Conservation (phyloP, 495 filamentous ascomycete genomes). For the Hyaloscypha variabilis region DNA sequence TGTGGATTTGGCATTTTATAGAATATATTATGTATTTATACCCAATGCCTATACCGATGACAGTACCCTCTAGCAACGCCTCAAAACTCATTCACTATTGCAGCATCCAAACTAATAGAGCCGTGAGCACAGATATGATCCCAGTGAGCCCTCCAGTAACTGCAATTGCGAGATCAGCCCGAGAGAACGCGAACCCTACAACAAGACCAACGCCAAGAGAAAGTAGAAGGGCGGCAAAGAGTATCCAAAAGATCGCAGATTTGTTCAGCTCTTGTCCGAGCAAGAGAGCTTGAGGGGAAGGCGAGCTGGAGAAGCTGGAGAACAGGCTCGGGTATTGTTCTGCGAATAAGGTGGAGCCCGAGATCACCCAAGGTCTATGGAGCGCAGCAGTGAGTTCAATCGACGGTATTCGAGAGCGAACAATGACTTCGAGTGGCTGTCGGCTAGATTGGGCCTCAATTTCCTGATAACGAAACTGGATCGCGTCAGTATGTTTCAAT, state of each 20-base stretch:
- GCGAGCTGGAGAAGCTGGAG: slow-evolving; percentile 1
- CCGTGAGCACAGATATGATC: not conserved
- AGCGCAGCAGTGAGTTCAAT: not conserved
- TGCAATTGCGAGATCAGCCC: not conserved
- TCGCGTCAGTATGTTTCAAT: not conserved
- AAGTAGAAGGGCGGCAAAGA: not conserved
- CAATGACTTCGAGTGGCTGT: not conserved
- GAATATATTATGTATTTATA: too few species aligned
- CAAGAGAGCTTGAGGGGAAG: not conserved
- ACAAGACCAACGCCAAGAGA: not conserved
- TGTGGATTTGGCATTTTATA: too few species aligned
- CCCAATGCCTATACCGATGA: too few species aligned
- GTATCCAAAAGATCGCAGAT: not conserved
- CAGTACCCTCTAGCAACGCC: too few species aligned
- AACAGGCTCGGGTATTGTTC: not conserved
- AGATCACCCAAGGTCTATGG: not conserved
- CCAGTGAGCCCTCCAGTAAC: not conserved
- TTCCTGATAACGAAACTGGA: not conserved
- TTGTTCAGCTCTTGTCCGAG: not conserved
- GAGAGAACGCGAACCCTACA: slow-evolving; percentile 1
- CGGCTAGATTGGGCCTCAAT: not conserved
- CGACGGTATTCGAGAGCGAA: not conserved
- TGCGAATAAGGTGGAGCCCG: not conserved
- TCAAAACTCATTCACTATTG: not conserved
- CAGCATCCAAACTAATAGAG: slow-evolving; percentile 26